Percentiles rank a stretch among this genome's conserved stretches.
phyloP scores from a whole-genome alignment of 768 basidiomycete genomes.

The Leccinellum rugosiceps region DNA sequence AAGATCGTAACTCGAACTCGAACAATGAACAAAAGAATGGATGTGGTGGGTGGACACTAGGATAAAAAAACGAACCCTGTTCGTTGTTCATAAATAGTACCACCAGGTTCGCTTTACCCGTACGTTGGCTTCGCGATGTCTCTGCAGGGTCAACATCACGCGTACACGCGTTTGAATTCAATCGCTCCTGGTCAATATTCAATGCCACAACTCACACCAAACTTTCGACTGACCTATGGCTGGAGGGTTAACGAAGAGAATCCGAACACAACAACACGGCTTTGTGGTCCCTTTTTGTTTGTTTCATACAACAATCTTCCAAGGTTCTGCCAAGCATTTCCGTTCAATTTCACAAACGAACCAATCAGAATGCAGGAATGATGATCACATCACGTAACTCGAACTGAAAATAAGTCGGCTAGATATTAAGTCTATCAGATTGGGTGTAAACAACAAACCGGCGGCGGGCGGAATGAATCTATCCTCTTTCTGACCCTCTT shows the following conservation, averaged over 20 bases:
- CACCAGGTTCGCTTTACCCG: slow-evolving; percentile 2
- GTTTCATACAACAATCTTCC: slow-evolving; percentile 5
- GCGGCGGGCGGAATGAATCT: slow-evolving; percentile 12
- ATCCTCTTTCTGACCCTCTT: slow-evolving; percentile 9
- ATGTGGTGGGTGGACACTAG: slow-evolving; percentile 6
- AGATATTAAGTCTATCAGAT: slow-evolving; percentile 22
- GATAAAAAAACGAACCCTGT: slow-evolving; percentile 11
- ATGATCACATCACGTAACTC: slow-evolving; percentile 25
- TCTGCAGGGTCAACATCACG: slow-evolving; percentile 9
- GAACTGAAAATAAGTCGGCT: slow-evolving; percentile 25
- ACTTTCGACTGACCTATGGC: slow-evolving; percentile 11
- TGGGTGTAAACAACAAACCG: slow-evolving; percentile 10
- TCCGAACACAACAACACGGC: not conserved
- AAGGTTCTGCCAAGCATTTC: slow-evolving; percentile 4
- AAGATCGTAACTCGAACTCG: slow-evolving; percentile 20
- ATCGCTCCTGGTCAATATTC: not conserved
- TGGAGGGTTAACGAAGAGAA: not conserved
- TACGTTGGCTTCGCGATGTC: slow-evolving; percentile 1
- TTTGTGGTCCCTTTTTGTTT: slow-evolving; percentile 16
- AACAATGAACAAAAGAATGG: not conserved
- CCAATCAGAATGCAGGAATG: slow-evolving; percentile 17
- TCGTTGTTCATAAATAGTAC: slow-evolving; percentile 14
- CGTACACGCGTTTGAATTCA: slow-evolving; percentile 1
- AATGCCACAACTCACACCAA: not conserved
- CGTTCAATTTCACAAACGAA: slow-evolving; percentile 5